Percentiles rank a stretch among this genome's conserved stretches.
These are phyloP conservation scores for Pseudonitzschia delicatissima DNA, from an alignment of 108 stramenopile species.

Conservation along the genomic window DNA sequence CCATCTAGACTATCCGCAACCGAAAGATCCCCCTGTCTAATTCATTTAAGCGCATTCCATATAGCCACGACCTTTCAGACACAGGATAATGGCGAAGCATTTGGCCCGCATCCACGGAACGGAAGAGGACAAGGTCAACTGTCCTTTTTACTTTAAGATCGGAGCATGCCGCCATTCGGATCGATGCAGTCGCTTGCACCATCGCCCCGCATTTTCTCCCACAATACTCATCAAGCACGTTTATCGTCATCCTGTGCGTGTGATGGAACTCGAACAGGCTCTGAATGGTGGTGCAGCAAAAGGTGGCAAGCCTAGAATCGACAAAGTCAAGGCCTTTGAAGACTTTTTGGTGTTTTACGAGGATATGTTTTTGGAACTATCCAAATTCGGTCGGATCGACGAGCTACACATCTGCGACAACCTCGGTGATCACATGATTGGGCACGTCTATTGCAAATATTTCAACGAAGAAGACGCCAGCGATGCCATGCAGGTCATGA, in stretches of 20 bases:
- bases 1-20: too few relatives aligned
- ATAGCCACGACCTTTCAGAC: too few relatives aligned
- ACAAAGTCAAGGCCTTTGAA: conserved; percentile 73
- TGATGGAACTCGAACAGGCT: conserved; percentile 54
- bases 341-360: conserved; percentile 80
- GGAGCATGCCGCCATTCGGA: conserved; percentile 97
- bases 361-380: conserved; percentile 83
- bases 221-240: conserved; percentile 95
- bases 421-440: conserved; percentile 98
- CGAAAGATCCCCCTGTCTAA: too few relatives aligned
- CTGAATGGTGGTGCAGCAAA: conserved; percentile 32
- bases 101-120: conserved; percentile 98
- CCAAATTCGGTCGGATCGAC: conserved; percentile 93
- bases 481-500: conserved; percentile 85
- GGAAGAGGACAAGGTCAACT: conserved; percentile 98
- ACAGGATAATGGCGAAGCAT: conserved; percentile 76
- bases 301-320: conserved; percentile 27
- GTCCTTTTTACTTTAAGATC: conserved; percentile 99
- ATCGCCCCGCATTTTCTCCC: conserved; percentile 92
- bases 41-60: too few relatives aligned
- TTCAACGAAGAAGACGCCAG: conserved; percentile 94
- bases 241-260: conserved; percentile 85
- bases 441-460: conserved; percentile 92
- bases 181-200: conserved; percentile 92
- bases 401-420: conserved; percentile 96